Conservation (phyloP, 108 stramenopile genomes). For the Tribonema minus region DNA sequence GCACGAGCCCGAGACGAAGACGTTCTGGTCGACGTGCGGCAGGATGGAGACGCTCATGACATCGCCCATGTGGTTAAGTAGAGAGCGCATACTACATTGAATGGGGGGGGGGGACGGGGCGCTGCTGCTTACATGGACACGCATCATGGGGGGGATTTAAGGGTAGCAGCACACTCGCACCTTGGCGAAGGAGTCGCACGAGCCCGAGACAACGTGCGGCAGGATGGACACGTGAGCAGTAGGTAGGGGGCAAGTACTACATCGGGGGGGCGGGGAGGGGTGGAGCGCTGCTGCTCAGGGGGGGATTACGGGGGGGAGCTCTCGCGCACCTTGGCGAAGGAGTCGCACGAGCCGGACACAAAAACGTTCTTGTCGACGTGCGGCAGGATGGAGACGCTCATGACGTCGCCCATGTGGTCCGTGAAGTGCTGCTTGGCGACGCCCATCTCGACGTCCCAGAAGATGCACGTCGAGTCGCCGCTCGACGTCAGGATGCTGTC, state of each 20-base stretch:
- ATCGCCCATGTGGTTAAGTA: constrained; percentile 90
- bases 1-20: constrained; percentile 89
- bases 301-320: too few relatives aligned
- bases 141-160: too few relatives aligned
- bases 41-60: constrained; percentile 80
- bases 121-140: too few relatives aligned
- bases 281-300: too few relatives aligned
- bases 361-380: constrained; percentile 74
- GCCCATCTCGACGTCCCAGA: constrained; percentile 86
- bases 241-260: too few relatives aligned
- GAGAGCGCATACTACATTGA: too few relatives aligned
- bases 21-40: constrained; percentile 69
- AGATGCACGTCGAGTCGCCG: constrained; percentile 92
- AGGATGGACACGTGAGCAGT: constrained; percentile 67
- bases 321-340: constrained; percentile 69
- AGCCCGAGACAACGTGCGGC: constrained; percentile 77
- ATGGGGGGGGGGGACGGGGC: too few relatives aligned
- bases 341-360: constrained; percentile 89
- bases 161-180: too few relatives aligned
- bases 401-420: constrained; percentile 93
- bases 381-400: constrained; percentile 75
- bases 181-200: constrained; percentile 89
- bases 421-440: constrained; percentile 64
- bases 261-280: too few relatives aligned
- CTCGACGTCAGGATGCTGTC: constrained; percentile 78